phyloP scores from a whole-genome alignment of 2,329 filamentous ascomycete species.

The Trichoderma sp. region DNA sequence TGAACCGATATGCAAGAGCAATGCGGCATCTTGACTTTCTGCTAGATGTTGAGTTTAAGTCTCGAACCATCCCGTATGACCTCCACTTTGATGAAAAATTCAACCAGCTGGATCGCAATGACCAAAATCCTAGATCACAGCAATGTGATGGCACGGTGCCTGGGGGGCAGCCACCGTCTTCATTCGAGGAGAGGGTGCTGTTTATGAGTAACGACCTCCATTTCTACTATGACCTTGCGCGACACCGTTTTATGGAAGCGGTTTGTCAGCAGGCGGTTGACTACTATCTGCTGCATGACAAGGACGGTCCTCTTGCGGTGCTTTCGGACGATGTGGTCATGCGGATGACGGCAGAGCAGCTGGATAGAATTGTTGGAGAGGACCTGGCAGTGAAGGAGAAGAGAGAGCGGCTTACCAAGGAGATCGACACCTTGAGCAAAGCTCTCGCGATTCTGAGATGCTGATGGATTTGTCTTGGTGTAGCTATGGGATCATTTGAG shows the following conservation, averaged over 20 bases:
- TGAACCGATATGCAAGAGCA: slow-evolving; percentile 44
- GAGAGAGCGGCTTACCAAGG: slow-evolving; percentile 40
- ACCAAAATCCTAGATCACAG: background rate
- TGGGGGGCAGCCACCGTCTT: background rate
- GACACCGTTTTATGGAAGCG: slow-evolving; percentile 61
- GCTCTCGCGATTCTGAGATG: slow-evolving; percentile 30
- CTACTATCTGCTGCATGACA: slow-evolving; percentile 49
- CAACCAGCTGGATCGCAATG: slow-evolving; percentile 22
- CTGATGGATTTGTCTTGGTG: background rate
- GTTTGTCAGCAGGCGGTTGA: slow-evolving; percentile 58
- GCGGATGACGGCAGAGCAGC: slow-evolving; percentile 43
- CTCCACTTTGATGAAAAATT: slow-evolving; percentile 21
- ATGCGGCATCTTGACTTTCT: slow-evolving; percentile 51
- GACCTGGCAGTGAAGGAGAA: slow-evolving; percentile 25
- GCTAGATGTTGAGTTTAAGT: slow-evolving; percentile 32
- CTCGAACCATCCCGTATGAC: slow-evolving; percentile 27
- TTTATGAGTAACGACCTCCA: slow-evolving; percentile 60
- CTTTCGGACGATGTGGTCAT: slow-evolving; percentile 52
- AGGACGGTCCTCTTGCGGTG: slow-evolving; percentile 49
- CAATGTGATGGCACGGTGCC: too few relatives aligned
- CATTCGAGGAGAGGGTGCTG: slow-evolving; percentile 38
- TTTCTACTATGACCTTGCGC: slow-evolving; percentile 60
- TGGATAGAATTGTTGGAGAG: slow-evolving; percentile 59
- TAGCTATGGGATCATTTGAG: background rate
- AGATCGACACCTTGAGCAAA: slow-evolving; percentile 45